A percentile compares a stretch with the other conserved stretches of the same genome.
phyloP scores from a whole-genome alignment of 2,329 filamentous ascomycete species.

The Alternaria brassicae region DNA sequence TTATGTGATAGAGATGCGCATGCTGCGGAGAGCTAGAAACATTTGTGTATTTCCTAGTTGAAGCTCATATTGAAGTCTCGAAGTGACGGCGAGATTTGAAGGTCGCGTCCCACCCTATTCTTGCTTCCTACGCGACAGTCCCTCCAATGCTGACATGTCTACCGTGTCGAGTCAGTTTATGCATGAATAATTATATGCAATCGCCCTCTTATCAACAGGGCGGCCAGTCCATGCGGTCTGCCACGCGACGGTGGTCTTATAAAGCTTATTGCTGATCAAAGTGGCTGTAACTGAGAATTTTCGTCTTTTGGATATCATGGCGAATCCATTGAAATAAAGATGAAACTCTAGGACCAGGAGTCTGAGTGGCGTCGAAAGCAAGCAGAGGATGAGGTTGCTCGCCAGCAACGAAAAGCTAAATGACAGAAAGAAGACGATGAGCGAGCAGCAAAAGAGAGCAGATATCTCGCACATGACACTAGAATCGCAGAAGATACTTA shows the following conservation, averaged over 20 bases:
- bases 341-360: too few relatives aligned
- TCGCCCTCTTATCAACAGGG: slow-evolving; percentile 3
- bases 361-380: too few relatives aligned
- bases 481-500: too few relatives aligned
- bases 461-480: too few relatives aligned
- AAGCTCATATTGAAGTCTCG: background rate
- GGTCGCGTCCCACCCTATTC: slow-evolving; percentile 4
- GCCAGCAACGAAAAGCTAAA: too few relatives aligned
- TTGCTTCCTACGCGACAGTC: slow-evolving; percentile 11
- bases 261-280: slow-evolving; percentile 10
- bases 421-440: too few relatives aligned
- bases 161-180: background rate
- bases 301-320: background rate
- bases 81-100: background rate
- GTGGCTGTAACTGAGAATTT: background rate
- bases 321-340: too few relatives aligned
- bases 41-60: too few relatives aligned
- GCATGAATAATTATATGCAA: slow-evolving; percentile 1
- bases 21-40: background rate
- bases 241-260: background rate
- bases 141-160: background rate
- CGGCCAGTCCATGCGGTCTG: background rate
- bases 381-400: too few relatives aligned
- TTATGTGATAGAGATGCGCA: background rate
- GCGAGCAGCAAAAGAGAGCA: too few relatives aligned